Conservation (phyloP, 441 rosid species). For the Erodium texanum region DNA sequence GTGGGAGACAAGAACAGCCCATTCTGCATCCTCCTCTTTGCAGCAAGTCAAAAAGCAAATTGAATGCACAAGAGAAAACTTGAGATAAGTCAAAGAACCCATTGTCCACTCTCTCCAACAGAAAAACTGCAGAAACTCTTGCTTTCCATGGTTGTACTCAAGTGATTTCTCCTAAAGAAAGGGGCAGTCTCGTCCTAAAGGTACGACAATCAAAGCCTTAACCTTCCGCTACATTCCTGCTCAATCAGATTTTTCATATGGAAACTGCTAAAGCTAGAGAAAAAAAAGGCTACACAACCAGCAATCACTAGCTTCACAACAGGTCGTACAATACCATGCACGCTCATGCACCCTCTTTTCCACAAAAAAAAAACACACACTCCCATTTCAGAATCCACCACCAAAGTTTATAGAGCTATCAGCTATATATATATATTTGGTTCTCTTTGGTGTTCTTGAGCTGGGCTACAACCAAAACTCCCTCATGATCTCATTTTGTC, state of each 20-base stretch:
- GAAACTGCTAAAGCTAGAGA: neutral
- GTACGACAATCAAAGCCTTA: constrained; percentile 3
- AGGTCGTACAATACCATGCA: constrained; percentile 26
- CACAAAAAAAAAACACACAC: constrained; percentile 8
- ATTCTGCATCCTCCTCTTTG: constrained; percentile 11
- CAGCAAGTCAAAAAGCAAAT: constrained; percentile 22
- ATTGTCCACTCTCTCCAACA: neutral
- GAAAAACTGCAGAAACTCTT: neutral
- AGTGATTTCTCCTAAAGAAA: neutral
- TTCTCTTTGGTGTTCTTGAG: neutral
- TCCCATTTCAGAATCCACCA: constrained; percentile 14
- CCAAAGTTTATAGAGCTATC: neutral
- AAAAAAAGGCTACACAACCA: neutral
- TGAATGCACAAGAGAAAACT: constrained; percentile 8
- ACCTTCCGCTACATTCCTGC: neutral
- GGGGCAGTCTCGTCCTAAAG: neutral
- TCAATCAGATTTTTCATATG: neutral
- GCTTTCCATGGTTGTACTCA: constrained; percentile 13
- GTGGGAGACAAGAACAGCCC: constrained; percentile 25
- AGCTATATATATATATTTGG: neutral
- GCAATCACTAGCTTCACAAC: constrained; percentile 6
- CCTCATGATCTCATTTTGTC: constrained; percentile 2
- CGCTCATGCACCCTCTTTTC: constrained; percentile 28
- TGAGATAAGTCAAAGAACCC: constrained; percentile 15
- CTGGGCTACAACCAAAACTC: neutral